These are phyloP conservation scores for Dissoconium aciculare DNA, from an alignment of 2,329 filamentous ascomycete genomes.

Conservation along the genomic window DNA sequence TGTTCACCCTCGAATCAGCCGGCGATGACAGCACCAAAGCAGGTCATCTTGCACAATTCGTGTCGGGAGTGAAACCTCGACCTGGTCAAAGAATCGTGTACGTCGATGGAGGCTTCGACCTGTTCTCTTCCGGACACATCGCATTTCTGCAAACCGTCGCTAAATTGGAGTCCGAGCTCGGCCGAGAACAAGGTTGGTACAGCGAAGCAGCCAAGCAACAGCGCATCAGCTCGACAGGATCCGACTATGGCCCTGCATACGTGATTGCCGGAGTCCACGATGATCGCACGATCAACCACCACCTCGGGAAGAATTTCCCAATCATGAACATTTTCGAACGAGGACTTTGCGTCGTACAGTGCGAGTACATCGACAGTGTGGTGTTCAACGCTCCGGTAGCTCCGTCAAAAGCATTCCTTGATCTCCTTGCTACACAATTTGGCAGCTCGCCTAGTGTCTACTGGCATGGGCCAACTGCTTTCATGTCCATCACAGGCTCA, in stretches of 20 bases:
- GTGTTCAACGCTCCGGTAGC: slow-evolving; percentile 84
- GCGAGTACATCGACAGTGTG: slow-evolving; percentile 78
- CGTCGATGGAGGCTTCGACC: slow-evolving; percentile 89
- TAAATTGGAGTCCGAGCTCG: slow-evolving; percentile 55
- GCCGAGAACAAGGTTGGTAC: slow-evolving; percentile 58
- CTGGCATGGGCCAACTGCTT: slow-evolving; percentile 91
- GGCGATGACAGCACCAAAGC: slow-evolving; percentile 31
- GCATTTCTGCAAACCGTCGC: slow-evolving; percentile 76
- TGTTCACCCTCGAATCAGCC: slow-evolving; percentile 43
- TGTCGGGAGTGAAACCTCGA: slow-evolving; percentile 54
- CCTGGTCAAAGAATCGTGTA: slow-evolving; percentile 79
- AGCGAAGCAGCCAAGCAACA: slow-evolving; percentile 47
- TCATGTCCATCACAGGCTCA: slow-evolving; percentile 42
- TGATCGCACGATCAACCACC: slow-evolving; percentile 85
- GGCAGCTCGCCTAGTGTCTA: slow-evolving; percentile 54
- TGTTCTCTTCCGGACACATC: slow-evolving; percentile 94
- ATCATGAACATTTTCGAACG: slow-evolving; percentile 99
- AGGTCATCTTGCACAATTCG: slow-evolving; percentile 51
- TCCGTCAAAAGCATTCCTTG: slow-evolving; percentile 65
- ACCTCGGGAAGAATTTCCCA: slow-evolving; percentile 95
- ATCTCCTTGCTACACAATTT: slow-evolving; percentile 44
- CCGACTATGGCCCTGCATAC: slow-evolving; percentile 68
- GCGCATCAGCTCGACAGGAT: slow-evolving; percentile 46
- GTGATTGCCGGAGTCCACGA: slow-evolving; percentile 91
- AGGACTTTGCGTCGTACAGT: slow-evolving; percentile 87